Percentiles rank a stretch among this genome's conserved stretches.
Evolutionary conservation across 257 asterid genomes (phyloP).

Genomic region (Nemophila menziesii): DNA sequence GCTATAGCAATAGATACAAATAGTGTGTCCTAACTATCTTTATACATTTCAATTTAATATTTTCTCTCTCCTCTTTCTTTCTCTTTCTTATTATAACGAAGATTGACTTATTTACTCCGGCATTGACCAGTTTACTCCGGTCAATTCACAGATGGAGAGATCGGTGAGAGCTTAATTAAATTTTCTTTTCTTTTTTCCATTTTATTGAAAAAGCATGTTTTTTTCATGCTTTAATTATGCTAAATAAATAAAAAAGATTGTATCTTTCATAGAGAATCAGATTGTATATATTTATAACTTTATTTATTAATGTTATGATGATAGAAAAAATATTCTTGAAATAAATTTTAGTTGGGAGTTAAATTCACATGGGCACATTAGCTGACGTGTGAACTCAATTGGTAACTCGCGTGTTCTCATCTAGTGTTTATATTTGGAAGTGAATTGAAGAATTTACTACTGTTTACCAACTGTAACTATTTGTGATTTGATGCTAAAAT

Average conservation of each 20-base stretch:
- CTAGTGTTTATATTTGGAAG: constrained; percentile 25
- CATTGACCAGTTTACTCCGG: constrained; percentile 46
- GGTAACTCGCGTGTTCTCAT: too few relatives aligned
- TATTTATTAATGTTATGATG: too few relatives aligned
- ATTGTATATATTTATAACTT: too few relatives aligned
- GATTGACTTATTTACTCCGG: constrained; percentile 51
- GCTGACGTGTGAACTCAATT: too few relatives aligned
- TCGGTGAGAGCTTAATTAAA: constrained; percentile 34
- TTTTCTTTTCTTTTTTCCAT: constrained; percentile 3
- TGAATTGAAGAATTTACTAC: constrained; percentile 25
- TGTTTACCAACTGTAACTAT: constrained; percentile 17
- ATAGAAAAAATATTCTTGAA: constrained; percentile 21
- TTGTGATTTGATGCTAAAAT: constrained; percentile 6
- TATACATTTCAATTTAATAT: constrained; percentile 8
- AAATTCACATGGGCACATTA: constrained; percentile 18
- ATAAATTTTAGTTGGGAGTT: constrained; percentile 25
- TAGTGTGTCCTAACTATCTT: background rate
- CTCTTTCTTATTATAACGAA: constrained; percentile 19
- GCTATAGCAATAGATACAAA: background rate
- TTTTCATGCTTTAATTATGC: constrained; percentile 17
- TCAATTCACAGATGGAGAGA: constrained; percentile 27
- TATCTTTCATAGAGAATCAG: constrained; percentile 25
- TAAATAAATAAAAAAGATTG: constrained; percentile 27
- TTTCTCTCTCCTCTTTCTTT: constrained; percentile 21
- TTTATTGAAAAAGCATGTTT: constrained; percentile 10